Conservation (phyloP, 2,329 filamentous ascomycete genomes). For the Neophaeococcomyces mojaviensis region DNA sequence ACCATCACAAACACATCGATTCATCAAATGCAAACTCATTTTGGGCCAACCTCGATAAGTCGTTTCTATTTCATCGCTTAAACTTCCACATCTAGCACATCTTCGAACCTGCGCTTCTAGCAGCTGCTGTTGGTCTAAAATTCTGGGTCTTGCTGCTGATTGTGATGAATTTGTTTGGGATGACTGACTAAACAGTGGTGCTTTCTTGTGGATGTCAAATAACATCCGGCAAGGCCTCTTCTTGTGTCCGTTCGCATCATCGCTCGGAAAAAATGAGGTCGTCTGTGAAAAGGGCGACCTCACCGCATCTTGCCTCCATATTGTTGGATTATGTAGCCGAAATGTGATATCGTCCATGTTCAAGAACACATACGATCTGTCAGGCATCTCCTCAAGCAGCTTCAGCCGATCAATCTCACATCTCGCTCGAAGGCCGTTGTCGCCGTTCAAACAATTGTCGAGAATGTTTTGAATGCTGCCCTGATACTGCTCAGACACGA, state of each 20-base stretch:
- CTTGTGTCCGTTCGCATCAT: neutral
- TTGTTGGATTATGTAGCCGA: neutral
- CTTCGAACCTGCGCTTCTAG: conserved; percentile 14
- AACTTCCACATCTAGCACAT: conserved; percentile 22
- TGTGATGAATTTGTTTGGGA: neutral
- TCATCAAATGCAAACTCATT: conserved; percentile 14
- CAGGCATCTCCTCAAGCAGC: conserved; percentile 39
- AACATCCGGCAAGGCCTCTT: conserved; percentile 5
- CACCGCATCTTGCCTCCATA: neutral
- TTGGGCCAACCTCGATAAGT: conserved; percentile 15
- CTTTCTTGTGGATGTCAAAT: conserved; percentile 21
- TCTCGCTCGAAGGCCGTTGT: conserved; percentile 57
- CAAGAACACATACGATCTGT: conserved; percentile 18
- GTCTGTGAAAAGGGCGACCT: neutral
- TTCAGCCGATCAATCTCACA: conserved; percentile 56
- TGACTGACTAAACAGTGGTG: neutral
- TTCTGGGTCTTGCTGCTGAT: conserved; percentile 3
- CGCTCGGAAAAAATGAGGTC: no score
- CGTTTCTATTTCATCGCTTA: conserved; percentile 19
- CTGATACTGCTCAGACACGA: conserved; percentile 17
- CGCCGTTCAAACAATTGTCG: conserved; percentile 56
- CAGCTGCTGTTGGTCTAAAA: neutral
- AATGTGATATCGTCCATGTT: conserved; percentile 53
- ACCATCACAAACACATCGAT: conserved; percentile 24
- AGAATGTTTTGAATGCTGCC: conserved; percentile 57